phyloP scores from a whole-genome alignment of 2,329 filamentous ascomycete species.

The Chaetomiaceae sp. region DNA sequence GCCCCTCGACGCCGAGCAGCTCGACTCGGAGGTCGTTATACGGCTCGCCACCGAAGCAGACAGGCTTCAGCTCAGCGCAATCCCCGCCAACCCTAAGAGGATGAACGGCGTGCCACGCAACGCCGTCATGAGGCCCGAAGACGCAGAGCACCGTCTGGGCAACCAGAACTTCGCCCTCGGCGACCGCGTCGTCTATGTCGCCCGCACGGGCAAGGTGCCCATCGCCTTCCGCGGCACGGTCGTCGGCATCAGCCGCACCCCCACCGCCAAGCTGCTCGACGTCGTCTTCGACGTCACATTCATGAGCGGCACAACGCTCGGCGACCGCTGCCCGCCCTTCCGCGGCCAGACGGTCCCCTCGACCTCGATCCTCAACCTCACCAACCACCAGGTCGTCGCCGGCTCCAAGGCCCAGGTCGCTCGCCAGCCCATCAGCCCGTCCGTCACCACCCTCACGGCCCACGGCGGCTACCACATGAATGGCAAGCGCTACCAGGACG shows the following conservation, averaged over 20 bases:
- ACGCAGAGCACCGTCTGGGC: conserved; percentile 88
- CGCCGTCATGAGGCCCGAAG: conserved; percentile 85
- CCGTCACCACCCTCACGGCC: conserved; percentile 48
- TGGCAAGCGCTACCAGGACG: conserved; percentile 59
- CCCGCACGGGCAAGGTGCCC: conserved; percentile 89
- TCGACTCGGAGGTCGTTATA: conserved; percentile 86
- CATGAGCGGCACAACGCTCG: conserved; percentile 93
- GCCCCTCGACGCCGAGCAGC: conserved; percentile 92
- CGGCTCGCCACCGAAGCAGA: conserved; percentile 75
- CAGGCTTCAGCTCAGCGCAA: conserved; percentile 42
- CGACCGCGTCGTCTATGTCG: conserved; percentile 88
- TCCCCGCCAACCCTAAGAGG: conserved; percentile 59
- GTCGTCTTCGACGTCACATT: conserved; percentile 92
- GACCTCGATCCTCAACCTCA: conserved; percentile 84
- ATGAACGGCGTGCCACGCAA: conserved; percentile 78
- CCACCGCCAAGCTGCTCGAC: conserved; percentile 77
- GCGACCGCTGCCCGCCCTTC: conserved; percentile 87
- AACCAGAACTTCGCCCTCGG: conserved; percentile 80
- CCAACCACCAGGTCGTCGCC: conserved; percentile 73
- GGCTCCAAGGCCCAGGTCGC: conserved; percentile 56
- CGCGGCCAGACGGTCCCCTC: conserved; percentile 86
- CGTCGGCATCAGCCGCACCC: conserved; percentile 86
- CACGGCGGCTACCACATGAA: conserved; percentile 51
- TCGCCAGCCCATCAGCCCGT: conserved; percentile 45
- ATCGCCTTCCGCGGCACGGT: conserved; percentile 90